Percentiles rank a stretch among this genome's conserved stretches.
Conservation (phyloP, 106 monocot species). For the Allium fistulosum region DNA sequence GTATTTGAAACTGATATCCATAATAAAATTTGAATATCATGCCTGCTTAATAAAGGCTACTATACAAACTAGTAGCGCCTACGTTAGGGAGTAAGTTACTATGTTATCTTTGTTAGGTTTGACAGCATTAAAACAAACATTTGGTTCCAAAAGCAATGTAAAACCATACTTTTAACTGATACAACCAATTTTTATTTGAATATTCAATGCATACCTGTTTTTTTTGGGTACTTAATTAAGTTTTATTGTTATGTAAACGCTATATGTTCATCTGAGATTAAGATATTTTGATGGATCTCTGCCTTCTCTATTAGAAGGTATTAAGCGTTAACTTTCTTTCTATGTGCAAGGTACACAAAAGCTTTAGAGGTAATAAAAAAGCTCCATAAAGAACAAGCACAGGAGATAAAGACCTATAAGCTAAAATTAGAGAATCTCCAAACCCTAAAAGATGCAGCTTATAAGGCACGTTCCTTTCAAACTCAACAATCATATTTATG, state of each 20-base stretch:
- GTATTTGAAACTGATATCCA: no score
- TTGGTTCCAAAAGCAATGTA: no score
- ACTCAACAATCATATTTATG: neutral
- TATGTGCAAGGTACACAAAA: conserved; percentile 54
- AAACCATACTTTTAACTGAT: no score
- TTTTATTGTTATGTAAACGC: neutral
- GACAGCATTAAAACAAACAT: no score
- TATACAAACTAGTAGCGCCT: neutral
- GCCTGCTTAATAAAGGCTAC: no score
- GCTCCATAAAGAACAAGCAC: conserved; percentile 94
- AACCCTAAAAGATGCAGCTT: conserved; percentile 91
- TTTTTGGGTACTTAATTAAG: neutral
- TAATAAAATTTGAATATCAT: no score
- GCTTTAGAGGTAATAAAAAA: conserved; percentile 97
- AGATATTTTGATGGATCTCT: no score
- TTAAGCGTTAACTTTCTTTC: neutral
- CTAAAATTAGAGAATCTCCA: conserved; percentile 96
- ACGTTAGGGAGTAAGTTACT: neutral
- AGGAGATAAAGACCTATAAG: conserved; percentile 97
- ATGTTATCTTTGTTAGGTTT: neutral
- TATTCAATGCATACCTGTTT: neutral
- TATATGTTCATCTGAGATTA: neutral
- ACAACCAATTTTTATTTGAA: neutral
- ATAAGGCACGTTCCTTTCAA: conserved; percentile 40
- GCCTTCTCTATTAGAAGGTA: no score